These are phyloP conservation scores for Colletotrichum sp. DNA, from an alignment of 2,329 filamentous ascomycete species.

Conservation along the genomic window DNA sequence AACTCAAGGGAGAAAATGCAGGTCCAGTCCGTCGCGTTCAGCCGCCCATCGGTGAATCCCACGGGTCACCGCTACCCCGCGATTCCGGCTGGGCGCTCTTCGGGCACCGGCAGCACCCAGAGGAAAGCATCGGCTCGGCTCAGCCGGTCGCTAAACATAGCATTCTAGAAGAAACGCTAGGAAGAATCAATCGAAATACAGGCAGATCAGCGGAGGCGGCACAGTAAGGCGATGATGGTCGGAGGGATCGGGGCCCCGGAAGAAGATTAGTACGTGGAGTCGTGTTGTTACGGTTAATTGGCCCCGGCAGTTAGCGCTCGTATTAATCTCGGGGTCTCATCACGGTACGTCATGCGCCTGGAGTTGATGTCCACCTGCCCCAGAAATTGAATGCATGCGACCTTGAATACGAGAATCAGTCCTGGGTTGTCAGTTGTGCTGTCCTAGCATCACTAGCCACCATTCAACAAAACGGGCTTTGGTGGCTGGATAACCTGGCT, in stretches of 20 bases:
- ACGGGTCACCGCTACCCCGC: neutral
- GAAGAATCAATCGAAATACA: neutral
- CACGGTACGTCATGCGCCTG: constrained; percentile 9
- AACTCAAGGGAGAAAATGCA: neutral
- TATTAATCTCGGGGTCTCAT: constrained; percentile 8
- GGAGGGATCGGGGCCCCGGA: neutral
- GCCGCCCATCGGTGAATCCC: neutral
- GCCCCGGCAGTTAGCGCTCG: neutral
- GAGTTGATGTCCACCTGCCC: neutral
- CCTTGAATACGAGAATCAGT: constrained; percentile 14
- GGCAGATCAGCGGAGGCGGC: constrained; percentile 3
- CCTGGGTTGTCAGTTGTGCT: neutral
- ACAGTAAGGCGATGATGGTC: neutral
- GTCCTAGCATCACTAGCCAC: neutral
- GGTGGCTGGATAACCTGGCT: neutral
- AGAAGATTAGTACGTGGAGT: constrained; percentile 2
- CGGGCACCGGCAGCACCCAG: neutral
- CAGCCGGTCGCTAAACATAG: neutral
- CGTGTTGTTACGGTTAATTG: neutral
- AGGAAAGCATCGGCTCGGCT: neutral
- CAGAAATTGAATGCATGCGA: constrained; percentile 11
- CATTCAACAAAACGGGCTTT: neutral
- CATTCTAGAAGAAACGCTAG: neutral
- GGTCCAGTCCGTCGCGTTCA: neutral
- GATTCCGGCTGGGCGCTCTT: neutral